Percentiles rank a stretch among this genome's conserved stretches.
These are phyloP conservation scores for Ascochyta pisi DNA, from an alignment of 2,329 filamentous ascomycete species.

Conservation along the genomic window DNA sequence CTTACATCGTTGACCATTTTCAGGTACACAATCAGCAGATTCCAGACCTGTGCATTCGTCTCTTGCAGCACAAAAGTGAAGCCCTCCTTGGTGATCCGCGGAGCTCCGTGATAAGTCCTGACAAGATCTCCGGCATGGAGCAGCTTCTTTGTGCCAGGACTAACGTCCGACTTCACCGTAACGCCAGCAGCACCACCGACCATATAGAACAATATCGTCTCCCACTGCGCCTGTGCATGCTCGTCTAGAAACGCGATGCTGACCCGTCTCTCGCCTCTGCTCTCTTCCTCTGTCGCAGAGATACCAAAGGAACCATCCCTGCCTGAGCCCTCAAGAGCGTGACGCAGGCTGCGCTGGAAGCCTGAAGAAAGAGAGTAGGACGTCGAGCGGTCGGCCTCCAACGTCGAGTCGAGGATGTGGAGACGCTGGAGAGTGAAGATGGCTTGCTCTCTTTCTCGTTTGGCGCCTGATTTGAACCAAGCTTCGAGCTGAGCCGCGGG, in stretches of 20 bases:
- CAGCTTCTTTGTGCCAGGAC: constrained; percentile 77
- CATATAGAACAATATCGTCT: constrained; percentile 94
- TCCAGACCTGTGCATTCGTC: constrained; percentile 97
- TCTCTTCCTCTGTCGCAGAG: constrained; percentile 69
- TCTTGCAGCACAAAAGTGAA: constrained; percentile 96
- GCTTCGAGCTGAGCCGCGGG: constrained; percentile 80
- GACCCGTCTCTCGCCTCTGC: constrained; percentile 68
- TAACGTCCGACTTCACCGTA: constrained; percentile 53
- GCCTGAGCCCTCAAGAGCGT: constrained; percentile 87
- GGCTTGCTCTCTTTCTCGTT: constrained; percentile 82
- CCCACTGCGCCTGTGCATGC: constrained; percentile 90
- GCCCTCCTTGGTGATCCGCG: constrained; percentile 87
- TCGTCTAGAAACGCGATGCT: constrained; percentile 78
- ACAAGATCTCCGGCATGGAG: constrained; percentile 83
- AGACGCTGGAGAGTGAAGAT: constrained; percentile 81
- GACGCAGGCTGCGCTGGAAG: constrained; percentile 82
- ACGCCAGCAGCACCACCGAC: constrained; percentile 73
- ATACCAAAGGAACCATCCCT: constrained; percentile 90
- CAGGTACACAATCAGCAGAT: constrained; percentile 89
- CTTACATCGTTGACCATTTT: constrained; percentile 74
- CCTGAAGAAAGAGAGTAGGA: constrained; percentile 80
- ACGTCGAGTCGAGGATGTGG: constrained; percentile 75
- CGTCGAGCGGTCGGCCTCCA: constrained; percentile 66
- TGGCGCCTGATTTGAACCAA: constrained; percentile 78
- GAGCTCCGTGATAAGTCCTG: constrained; percentile 61